phyloP scores from a whole-genome alignment of 352 stramenopile genomes.

The Globisporangium spiculum region DNA sequence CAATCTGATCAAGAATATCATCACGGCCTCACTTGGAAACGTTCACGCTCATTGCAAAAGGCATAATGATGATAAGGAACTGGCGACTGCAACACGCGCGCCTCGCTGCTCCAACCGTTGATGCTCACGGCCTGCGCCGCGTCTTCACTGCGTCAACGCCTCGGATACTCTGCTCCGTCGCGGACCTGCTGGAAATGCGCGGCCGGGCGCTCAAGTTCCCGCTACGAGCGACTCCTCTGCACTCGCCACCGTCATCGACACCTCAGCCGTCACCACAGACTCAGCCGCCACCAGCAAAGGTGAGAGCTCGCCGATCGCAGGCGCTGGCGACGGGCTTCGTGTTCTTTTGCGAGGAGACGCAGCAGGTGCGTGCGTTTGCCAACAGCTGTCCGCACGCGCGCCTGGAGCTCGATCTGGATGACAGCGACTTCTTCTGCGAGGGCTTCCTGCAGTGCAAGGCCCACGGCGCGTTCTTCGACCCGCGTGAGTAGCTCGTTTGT shows the following conservation, averaged over 20 bases:
- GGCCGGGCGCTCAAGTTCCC: conserved; percentile 65
- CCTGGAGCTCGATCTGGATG: conserved; percentile 75
- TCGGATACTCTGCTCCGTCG: conserved; percentile 57
- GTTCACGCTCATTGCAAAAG: too few species aligned
- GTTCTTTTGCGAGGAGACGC: conserved; percentile 46
- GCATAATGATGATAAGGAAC: too few species aligned
- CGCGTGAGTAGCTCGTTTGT: conserved; percentile 21
- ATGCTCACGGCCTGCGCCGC: background rate
- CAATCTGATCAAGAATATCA: too few species aligned
- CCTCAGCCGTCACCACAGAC: background rate
- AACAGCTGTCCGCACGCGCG: conserved; percentile 71
- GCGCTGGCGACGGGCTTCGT: conserved; percentile 55
- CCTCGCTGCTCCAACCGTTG: conserved; percentile 5
- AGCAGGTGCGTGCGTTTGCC: conserved; percentile 49
- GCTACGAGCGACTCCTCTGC: conserved; percentile 20
- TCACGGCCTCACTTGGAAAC: too few species aligned
- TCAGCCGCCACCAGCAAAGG: conserved; percentile 7
- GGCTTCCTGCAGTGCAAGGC: conserved; percentile 81
- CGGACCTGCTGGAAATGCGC: conserved; percentile 37
- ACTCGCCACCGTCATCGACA: background rate
- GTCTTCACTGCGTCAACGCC: conserved; percentile 4
- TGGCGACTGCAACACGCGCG: conserved; percentile 7
- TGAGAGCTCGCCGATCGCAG: conserved; percentile 14
- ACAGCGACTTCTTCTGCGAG: conserved; percentile 80
- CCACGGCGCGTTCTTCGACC: conserved; percentile 80